Evolutionary conservation across 2,329 filamentous ascomycete species (phyloP).

Genomic region (Fusarium redolens): DNA sequence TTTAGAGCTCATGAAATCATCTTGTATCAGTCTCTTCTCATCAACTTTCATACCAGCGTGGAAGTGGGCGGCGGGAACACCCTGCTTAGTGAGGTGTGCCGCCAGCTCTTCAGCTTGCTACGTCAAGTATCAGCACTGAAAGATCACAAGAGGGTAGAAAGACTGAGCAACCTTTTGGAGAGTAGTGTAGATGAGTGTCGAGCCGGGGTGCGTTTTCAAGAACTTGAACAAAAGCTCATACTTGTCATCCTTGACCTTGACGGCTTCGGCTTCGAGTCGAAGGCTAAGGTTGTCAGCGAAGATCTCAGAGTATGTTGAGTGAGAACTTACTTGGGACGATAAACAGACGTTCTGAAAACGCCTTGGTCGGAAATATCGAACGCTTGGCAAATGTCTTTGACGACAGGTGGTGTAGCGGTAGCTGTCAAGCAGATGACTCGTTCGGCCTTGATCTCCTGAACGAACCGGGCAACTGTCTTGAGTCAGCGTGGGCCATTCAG

Average conservation of each 20-base stretch:
- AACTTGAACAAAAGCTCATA: constrained; percentile 60
- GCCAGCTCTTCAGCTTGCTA: constrained; percentile 60
- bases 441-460: constrained; percentile 65
- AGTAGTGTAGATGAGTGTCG: constrained; percentile 71
- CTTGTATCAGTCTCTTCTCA: constrained; percentile 59
- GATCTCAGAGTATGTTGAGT: fast-evolving
- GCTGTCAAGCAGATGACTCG: constrained; percentile 70
- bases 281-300: constrained; percentile 50
- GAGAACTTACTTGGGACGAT: constrained; percentile 61
- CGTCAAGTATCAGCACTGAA: neutral
- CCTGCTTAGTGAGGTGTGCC: constrained; percentile 48
- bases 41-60: constrained; percentile 63
- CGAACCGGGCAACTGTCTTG: constrained; percentile 62
- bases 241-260: constrained; percentile 57
- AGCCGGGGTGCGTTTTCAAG: constrained; percentile 61
- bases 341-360: constrained; percentile 69
- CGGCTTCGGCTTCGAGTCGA: constrained; percentile 61
- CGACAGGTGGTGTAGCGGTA: constrained; percentile 68
- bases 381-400: constrained; percentile 63
- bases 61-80: constrained; percentile 58
- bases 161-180: constrained; percentile 56
- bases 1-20: constrained; percentile 61
- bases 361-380: constrained; percentile 60
- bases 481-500: neutral
- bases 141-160: neutral